Base-by-base conservation (phyloP, 73 alveolate genomes). In the Urostyla sp. region DNA sequence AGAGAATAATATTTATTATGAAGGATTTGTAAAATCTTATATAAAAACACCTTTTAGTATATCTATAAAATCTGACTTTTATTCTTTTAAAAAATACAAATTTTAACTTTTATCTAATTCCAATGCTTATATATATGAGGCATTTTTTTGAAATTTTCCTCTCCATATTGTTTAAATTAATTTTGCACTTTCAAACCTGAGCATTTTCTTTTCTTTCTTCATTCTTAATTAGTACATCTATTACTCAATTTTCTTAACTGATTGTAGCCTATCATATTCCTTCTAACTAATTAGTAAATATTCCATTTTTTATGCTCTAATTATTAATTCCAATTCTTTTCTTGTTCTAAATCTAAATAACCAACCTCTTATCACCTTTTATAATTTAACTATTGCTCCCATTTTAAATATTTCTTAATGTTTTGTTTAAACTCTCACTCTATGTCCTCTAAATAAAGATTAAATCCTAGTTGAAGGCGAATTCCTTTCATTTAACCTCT, bases 391-490 rank as follows among this genome's bases (percentile, higher is more conserved):
- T 8, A 78, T 66, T 5, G 76, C 74, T 21, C 21, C 15, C 26
- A 52, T 57, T 52, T 57, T 54, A 23, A 34, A 16, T 26, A 27
- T 15, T 26, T 28, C 30, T 6, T 46, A 28, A 35, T 20, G 40
- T 3, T 34, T 37, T 10, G 75, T 57, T 27, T 73, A 30, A n/a
- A 32, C 10, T 57, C 87, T 75, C 21, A 30, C 23, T 18, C 20
- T 57, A 40, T 56, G 49, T 0, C 87, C 87, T 40, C 87, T 75
- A 46, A 21, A 75, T 15, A 75, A 15, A 20, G 53, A 2, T 40
- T 75, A 32, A 18, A 75, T 75, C 67, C 74, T 53, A 18, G 57
- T 75, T 20, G 74, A 36, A 4, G 87, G 87, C 1, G 87, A 75
- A 28, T 75, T 75, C 18, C 78, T 54, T 57, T 75, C 87, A 37